These are phyloP conservation scores for Xylaria sp. DNA, from an alignment of 2,329 filamentous ascomycete species.

Conservation along the genomic window DNA sequence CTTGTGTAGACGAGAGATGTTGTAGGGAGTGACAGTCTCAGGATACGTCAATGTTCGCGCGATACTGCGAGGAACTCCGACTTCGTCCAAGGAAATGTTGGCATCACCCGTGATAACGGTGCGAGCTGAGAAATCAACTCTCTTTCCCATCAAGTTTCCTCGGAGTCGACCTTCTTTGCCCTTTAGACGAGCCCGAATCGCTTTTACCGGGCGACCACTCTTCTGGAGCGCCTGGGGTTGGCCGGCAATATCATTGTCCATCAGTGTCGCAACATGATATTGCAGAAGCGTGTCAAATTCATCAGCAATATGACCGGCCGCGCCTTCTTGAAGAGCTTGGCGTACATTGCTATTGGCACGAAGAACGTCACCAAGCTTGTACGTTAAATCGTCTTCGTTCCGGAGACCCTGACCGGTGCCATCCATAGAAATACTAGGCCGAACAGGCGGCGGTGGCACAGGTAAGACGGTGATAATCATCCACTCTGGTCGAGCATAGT, in stretches of 20 bases:
- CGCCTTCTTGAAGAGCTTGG: conserved; percentile 89
- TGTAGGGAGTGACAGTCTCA: conserved; percentile 97
- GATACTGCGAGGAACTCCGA: conserved; percentile 94
- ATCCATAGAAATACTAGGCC: conserved; percentile 97
- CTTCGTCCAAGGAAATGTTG: conserved; percentile 95
- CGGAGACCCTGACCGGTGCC: conserved; percentile 91
- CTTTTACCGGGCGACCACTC: conserved; percentile 95
- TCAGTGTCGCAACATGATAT: conserved; percentile 98
- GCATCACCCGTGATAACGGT: conserved; percentile 99
- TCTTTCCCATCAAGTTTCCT: conserved; percentile 99
- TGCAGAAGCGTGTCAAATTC: conserved; percentile 95
- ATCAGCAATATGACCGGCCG: conserved; percentile 87
- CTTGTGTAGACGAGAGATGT: conserved; percentile 90
- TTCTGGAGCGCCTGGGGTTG: conserved; percentile 96
- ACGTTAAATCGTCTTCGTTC: conserved; percentile 98
- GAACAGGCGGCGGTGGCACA: conserved; percentile 93
- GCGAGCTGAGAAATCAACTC: conserved; percentile 98
- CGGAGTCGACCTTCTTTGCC: conserved; percentile 98
- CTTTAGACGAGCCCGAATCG: conserved; percentile 96
- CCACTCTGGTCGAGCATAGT: conserved; percentile 98
- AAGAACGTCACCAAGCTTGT: conserved; percentile 98
- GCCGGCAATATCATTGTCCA: conserved; percentile 99
- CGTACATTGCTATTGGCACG: conserved; percentile 96
- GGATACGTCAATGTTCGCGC: conserved; percentile 94
- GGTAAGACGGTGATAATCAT: conserved; percentile 96